Evolutionary conservation across 2,329 filamentous ascomycete species (phyloP), one percentile per base, ranked within the genome.

Genomic region (Thielaviopsis euricoi): DNA sequence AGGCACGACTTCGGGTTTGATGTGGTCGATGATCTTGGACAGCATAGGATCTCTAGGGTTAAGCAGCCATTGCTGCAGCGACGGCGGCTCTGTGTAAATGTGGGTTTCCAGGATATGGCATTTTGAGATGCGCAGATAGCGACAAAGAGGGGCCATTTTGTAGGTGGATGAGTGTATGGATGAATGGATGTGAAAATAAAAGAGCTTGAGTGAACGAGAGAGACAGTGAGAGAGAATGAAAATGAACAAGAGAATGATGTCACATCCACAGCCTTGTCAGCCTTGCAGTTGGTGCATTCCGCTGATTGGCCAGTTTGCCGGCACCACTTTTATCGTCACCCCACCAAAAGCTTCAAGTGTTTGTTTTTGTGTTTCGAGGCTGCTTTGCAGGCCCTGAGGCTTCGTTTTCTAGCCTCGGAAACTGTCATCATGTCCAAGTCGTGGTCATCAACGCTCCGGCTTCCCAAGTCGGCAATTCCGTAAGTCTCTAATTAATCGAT

Each of bases 91-190:
- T 52, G 96, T 82, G 70, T 97, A 97, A 64, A 98, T 93, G 63
- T 90, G 89, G 63, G 88, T 89, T 76, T 98, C 93, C n/a, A 98
- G 79, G 33, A 96, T 89, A 4, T 91, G 95, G 70, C 89, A 87
- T 67, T 91, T 90, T 58, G 87, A 91, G 64, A 97, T 95, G 56
- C 91, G 82, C 58, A 97, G 77, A 68, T 97, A 96, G 65, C 90
- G 82, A 60, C 90, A 83, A 53, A 95, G 81, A 12, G 90, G 90
- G 13, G 89, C 86, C 90, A 96, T 96, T 50, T 23, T 63, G 29
- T 53, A 61, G 26, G 51, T 15, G n/a, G 2, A 43, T n/a, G 37
- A 43, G 37, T 40, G 3, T 12, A n/a, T 43, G 2, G 37, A 43
- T 43, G 17, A 6, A 15, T 26, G 25, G 7, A 26, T 26, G 25